Evolutionary conservation across 2,329 filamentous ascomycete genomes (phyloP).

Genomic region (Chaetomium sp.): DNA sequence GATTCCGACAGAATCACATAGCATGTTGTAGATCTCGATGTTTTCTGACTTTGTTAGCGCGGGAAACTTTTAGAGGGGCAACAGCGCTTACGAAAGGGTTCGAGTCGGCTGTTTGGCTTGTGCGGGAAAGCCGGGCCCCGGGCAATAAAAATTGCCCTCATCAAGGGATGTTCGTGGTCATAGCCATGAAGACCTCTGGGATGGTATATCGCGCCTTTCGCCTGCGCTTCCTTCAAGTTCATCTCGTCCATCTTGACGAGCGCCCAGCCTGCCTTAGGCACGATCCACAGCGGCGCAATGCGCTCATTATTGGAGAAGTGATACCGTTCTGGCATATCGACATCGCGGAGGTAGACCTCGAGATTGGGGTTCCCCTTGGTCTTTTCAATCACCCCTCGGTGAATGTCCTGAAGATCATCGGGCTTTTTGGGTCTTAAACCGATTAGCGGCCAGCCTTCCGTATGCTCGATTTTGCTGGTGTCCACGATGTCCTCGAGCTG

Average conservation of each 20-base stretch:
- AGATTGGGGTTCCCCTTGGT: conserved; percentile 67
- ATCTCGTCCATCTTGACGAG: conserved; percentile 82
- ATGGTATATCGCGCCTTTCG: conserved; percentile 68
- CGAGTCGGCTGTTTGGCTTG: conserved; percentile 74
- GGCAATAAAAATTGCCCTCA: conserved; percentile 94
- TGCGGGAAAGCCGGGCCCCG: conserved; percentile 91
- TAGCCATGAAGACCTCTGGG: conserved; percentile 91
- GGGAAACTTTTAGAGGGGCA: not conserved
- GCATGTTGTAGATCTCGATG: conserved; percentile 89
- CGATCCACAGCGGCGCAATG: conserved; percentile 92
- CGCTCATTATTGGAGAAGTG: conserved; percentile 87
- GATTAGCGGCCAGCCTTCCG: conserved; percentile 91
- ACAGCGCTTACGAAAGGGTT: conserved; percentile 81
- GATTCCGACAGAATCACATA: conserved; percentile 84
- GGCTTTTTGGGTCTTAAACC: conserved; percentile 79
- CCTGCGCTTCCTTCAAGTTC: conserved; percentile 67
- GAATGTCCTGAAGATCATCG: conserved; percentile 66
- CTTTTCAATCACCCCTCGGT: conserved; percentile 61
- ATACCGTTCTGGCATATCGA: conserved; percentile 88
- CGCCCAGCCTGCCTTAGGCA: conserved; percentile 91
- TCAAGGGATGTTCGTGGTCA: conserved; percentile 90
- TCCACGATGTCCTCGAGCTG: conserved; percentile 91
- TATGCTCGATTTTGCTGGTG: conserved; percentile 73
- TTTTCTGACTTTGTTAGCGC: conserved; percentile 66
- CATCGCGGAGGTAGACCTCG: conserved; percentile 83